phyloP scores from a whole-genome alignment of 192 early-diverging fungal species.

The Spizellomyces punctatus region DNA sequence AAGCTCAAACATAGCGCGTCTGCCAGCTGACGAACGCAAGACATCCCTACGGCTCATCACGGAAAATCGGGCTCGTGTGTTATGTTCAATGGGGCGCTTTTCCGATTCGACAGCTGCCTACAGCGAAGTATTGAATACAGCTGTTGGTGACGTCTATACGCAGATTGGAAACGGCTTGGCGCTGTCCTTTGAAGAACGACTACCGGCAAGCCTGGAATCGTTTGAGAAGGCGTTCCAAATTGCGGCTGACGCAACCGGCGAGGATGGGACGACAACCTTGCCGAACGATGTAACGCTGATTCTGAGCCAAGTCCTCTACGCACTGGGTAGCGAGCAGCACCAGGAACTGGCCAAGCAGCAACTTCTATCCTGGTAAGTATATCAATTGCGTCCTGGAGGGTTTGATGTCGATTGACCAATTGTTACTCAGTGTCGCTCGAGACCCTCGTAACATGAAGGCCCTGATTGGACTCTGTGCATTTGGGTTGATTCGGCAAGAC shows the following conservation, averaged over 20 bases:
- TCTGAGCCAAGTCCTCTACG: constrained; percentile 88
- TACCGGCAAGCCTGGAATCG: constrained; percentile 67
- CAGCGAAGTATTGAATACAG: constrained; percentile 35
- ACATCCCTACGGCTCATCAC: constrained; percentile 43
- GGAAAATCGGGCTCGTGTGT: constrained; percentile 69
- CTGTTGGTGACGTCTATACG: constrained; percentile 21
- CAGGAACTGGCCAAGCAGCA: constrained; percentile 76
- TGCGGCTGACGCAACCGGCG: constrained; percentile 25
- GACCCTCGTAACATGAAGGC: constrained; percentile 61
- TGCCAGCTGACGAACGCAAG: neutral
- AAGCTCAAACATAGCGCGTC: constrained; percentile 7
- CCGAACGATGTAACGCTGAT: constrained; percentile 71
- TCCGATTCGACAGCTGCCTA: constrained; percentile 61
- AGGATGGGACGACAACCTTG: constrained; percentile 42
- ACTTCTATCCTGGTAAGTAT: constrained; percentile 65
- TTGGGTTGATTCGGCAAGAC: constrained; percentile 69
- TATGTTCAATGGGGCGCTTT: constrained; percentile 66
- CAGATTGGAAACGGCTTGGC: constrained; percentile 71
- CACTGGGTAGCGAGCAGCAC: constrained; percentile 79
- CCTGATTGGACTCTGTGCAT: constrained; percentile 67
- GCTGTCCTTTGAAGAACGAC: constrained; percentile 69
- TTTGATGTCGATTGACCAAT: neutral
- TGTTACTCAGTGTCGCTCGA: constrained; percentile 50
- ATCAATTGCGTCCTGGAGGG: neutral
- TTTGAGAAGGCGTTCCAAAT: constrained; percentile 75